These are phyloP conservation scores for Dioscorea dumetorum DNA, from an alignment of 106 monocot genomes.

Conservation along the genomic window DNA sequence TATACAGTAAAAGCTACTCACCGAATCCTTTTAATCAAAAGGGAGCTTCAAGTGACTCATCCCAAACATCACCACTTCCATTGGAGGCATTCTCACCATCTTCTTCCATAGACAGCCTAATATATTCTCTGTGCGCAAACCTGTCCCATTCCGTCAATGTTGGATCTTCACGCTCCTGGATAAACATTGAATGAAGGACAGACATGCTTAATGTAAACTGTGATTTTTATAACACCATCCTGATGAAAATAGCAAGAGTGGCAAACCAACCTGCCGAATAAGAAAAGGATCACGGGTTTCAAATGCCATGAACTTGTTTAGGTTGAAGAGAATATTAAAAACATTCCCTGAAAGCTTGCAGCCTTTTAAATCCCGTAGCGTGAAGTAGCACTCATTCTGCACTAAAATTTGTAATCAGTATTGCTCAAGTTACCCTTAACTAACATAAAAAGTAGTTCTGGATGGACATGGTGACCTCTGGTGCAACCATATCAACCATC, in stretches of 20 bases:
- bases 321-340: constrained; percentile 96
- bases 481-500: constrained; percentile 90
- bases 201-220: background rate
- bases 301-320: constrained; percentile 96
- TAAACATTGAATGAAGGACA: constrained; percentile 3
- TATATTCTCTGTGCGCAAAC: constrained; percentile 94
- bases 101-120: constrained; percentile 95
- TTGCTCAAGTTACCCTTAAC: too few species aligned
- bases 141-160: constrained; percentile 95
- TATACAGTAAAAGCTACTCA: too few species aligned
- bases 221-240: background rate
- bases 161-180: constrained; percentile 91
- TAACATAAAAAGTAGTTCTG: too few species aligned
- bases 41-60: constrained; percentile 87
- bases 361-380: constrained; percentile 61
- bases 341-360: constrained; percentile 90
- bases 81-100: constrained; percentile 99
- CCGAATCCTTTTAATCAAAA: constrained; percentile 29
- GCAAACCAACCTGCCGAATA: constrained; percentile 69
- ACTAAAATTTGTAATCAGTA: background rate
- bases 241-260: background rate
- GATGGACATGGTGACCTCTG: constrained; percentile 50
- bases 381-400: constrained; percentile 73
- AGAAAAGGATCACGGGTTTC: constrained; percentile 97
- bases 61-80: constrained; percentile 97